Base-by-base conservation (phyloP, 345 rosid species). In the Microcos paniculata region DNA sequence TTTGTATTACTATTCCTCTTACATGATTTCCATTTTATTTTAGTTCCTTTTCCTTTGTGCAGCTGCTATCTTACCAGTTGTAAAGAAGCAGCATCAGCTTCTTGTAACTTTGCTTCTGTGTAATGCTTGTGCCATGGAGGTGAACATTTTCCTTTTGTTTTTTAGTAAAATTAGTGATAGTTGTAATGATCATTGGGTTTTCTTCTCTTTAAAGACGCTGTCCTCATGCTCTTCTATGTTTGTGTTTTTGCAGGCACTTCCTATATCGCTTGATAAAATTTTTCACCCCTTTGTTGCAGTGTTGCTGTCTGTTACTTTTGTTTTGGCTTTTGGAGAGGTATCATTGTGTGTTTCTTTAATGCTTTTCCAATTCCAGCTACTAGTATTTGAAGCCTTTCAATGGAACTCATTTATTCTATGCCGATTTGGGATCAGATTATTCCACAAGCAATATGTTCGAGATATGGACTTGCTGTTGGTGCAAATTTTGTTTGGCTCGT, bases 101-200 rank as follows among this genome's bases (percentile, higher is more conserved):
- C 91, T 92, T 21, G 97, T 90, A 67, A 92, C 97, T 71, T 77
- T 92, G 66, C 92, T 92, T 79, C 86, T 92, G 1, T 92, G 93
- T 77, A 92, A 92, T 87, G 94, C 97, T 40, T 90, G 86, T 80
- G 83, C 97, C 2, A 92, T 90, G 97, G 94, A 92, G 97, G 97
- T 90, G 38, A 67, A 16, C 65, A 28, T 40, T 16, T 49, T 21
- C 13, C 28, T 75, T 4, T 71, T 52, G 63, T 31, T 7, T 51
- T 80, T 35, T 35, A 26, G 31, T 40, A 12, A 38, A 28, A 70
- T 51, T 45, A 6, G 56, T 31, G 45, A 51, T 68, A 31, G 7
- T 31, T 19, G 26, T 57, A 38, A 49, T 77, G 16, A 71, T 49
- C 12, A 9, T 16, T 64, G 35, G 75, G 3, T 26, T 67, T 63